phyloP scores from a whole-genome alignment of 768 basidiomycete genomes.

The Omphalotus guepiniiformis region DNA sequence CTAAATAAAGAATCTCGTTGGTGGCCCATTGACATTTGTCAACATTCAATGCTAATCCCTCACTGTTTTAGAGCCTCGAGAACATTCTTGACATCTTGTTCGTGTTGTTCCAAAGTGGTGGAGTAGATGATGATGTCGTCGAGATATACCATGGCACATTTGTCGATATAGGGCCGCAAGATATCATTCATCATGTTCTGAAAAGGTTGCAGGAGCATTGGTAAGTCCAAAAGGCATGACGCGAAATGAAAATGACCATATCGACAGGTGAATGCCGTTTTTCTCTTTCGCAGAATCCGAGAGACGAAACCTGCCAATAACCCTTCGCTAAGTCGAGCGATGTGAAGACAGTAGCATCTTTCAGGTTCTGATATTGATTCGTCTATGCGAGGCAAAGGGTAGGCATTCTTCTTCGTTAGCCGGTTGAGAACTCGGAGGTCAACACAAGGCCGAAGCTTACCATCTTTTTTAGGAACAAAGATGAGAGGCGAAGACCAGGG shows the following conservation, averaged over 20 bases:
- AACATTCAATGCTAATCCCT: slow-evolving; percentile 19
- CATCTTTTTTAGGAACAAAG: slow-evolving; percentile 1
- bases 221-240: slow-evolving; percentile 27
- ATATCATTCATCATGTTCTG: slow-evolving; percentile 25
- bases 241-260: slow-evolving; percentile 30
- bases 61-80: slow-evolving; percentile 12
- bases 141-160: slow-evolving; percentile 27
- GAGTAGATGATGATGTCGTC: slow-evolving; percentile 33
- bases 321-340: slow-evolving; percentile 28
- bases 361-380: slow-evolving; percentile 11
- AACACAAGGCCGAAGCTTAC: slow-evolving; percentile 10
- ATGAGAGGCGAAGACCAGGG: slow-evolving; percentile 8
- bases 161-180: slow-evolving; percentile 22
- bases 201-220: slow-evolving; percentile 21
- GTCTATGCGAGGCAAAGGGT: slow-evolving; percentile 18
- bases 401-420: slow-evolving; percentile 22
- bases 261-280: slow-evolving; percentile 31
- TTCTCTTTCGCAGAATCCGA: slow-evolving; percentile 28
- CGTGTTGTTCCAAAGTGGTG: slow-evolving; percentile 5
- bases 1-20: slow-evolving; percentile 13
- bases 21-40: slow-evolving; percentile 24
- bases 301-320: slow-evolving; percentile 31
- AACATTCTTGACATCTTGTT: slow-evolving; percentile 10
- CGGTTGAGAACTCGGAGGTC: slow-evolving; percentile 14
- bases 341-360: slow-evolving; percentile 19